These are phyloP conservation scores for Hymenoscyphus albidus DNA, from an alignment of 2,329 filamentous ascomycete genomes.

Conservation along the genomic window DNA sequence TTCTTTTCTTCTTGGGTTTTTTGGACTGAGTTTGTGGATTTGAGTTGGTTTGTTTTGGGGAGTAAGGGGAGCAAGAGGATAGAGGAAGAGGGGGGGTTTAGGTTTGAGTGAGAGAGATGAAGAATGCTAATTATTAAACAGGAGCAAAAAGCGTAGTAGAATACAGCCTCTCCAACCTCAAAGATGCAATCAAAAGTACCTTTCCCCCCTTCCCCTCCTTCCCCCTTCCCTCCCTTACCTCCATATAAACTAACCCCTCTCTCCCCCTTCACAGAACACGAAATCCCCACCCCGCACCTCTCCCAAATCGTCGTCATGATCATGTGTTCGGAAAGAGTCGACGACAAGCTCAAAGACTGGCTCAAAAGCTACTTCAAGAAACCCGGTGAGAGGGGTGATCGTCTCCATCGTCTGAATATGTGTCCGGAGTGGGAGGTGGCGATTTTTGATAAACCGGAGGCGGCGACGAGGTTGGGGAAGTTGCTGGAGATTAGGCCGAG, in stretches of 20 bases:
- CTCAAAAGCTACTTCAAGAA: conserved; percentile 10
- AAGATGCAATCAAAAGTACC: not conserved
- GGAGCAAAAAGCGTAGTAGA: no score
- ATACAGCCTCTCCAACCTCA: no score
- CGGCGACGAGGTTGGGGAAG: conserved; percentile 1
- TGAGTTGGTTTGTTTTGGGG: no score
- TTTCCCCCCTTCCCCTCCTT: not conserved
- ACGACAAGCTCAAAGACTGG: conserved; percentile 21
- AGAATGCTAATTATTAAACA: no score
- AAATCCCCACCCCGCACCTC: conserved; percentile 8
- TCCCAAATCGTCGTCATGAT: conserved; percentile 20
- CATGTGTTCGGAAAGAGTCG: conserved; percentile 23
- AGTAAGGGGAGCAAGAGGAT: no score
- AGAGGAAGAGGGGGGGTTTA: no score
- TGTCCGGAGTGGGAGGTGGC: not conserved
- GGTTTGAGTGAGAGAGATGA: no score
- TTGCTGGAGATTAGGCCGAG: conserved; percentile 6
- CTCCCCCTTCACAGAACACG: not conserved
- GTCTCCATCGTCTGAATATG: not conserved
- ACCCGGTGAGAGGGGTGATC: not conserved
- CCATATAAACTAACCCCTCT: no score
- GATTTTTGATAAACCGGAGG: conserved; percentile 5
- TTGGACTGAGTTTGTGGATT: no score
- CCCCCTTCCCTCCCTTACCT: no score
- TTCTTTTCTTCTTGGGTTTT: no score